phyloP scores from a whole-genome alignment of 441 rosid genomes.

The Populus hybrid region DNA sequence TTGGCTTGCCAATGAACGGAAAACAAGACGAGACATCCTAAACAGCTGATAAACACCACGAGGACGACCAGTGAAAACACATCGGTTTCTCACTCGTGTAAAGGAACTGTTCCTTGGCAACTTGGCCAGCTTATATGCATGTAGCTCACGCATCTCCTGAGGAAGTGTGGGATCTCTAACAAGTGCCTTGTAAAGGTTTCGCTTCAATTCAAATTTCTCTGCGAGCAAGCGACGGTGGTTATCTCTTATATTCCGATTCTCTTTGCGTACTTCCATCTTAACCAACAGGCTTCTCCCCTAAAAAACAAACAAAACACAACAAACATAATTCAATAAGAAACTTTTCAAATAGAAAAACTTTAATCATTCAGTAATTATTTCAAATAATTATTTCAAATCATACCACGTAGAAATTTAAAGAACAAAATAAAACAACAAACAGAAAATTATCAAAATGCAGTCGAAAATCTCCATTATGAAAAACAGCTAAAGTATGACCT shows the following conservation, averaged over 20 bases:
- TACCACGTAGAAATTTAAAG: background rate
- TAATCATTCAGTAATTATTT: background rate
- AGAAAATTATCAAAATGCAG: background rate
- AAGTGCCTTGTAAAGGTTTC: constrained; percentile 38
- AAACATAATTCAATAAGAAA: background rate
- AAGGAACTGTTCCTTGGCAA: constrained; percentile 42
- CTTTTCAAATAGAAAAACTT: background rate
- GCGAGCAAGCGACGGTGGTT: constrained; percentile 31
- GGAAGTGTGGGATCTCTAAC: constrained; percentile 35
- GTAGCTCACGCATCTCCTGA: constrained; percentile 30
- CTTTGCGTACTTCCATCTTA: constrained; percentile 6
- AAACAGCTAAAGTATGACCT: background rate
- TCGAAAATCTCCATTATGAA: background rate
- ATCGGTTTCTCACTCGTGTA: constrained; percentile 34
- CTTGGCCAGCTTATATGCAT: constrained; percentile 23
- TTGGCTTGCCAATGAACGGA: constrained; percentile 28
- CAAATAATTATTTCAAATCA: too few species aligned
- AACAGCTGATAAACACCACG: constrained; percentile 32
- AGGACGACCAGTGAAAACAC: constrained; percentile 35
- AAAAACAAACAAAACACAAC: background rate
- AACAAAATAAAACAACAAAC: background rate
- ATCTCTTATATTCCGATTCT: constrained; percentile 30
- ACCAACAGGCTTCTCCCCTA: background rate
- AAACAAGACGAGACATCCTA: constrained; percentile 43
- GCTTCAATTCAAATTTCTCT: constrained; percentile 33